phyloP scores from a whole-genome alignment of 2,329 filamentous ascomycete species.

The Dactylellina drechsleri region DNA sequence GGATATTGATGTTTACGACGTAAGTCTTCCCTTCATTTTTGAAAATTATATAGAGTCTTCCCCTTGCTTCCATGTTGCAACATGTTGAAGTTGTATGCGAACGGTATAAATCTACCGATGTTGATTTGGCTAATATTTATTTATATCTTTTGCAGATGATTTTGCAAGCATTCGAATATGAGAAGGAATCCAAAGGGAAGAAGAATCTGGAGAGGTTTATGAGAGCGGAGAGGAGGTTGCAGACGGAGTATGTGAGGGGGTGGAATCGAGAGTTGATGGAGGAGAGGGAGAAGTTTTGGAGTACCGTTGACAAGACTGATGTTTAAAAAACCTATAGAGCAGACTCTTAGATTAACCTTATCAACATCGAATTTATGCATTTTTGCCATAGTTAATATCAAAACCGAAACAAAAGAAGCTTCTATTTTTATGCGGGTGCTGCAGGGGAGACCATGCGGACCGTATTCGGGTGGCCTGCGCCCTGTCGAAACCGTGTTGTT shows the following conservation, averaged over 20 bases:
- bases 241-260: constrained; percentile 37
- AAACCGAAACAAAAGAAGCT: neutral
- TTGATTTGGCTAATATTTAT: neutral
- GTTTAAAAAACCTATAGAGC: no score
- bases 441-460: neutral
- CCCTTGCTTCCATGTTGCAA: no score
- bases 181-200: constrained; percentile 36
- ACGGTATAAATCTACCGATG: neutral
- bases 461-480: no score
- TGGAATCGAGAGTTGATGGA: constrained; percentile 46
- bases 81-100: no score
- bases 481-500: neutral
- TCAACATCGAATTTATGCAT: neutral
- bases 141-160: constrained; percentile 33
- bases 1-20: constrained; percentile 51
- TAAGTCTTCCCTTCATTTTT: neutral
- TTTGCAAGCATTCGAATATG: constrained; percentile 46
- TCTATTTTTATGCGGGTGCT: neutral
- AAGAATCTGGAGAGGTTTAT: constrained; percentile 38
- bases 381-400: neutral
- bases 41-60: no score
- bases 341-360: neutral
- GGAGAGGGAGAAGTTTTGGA: constrained; percentile 34
- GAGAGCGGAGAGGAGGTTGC: constrained; percentile 27
- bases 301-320: neutral